phyloP scores from a whole-genome alignment of 768 basidiomycete species.

The Tephrocybe rancida region DNA sequence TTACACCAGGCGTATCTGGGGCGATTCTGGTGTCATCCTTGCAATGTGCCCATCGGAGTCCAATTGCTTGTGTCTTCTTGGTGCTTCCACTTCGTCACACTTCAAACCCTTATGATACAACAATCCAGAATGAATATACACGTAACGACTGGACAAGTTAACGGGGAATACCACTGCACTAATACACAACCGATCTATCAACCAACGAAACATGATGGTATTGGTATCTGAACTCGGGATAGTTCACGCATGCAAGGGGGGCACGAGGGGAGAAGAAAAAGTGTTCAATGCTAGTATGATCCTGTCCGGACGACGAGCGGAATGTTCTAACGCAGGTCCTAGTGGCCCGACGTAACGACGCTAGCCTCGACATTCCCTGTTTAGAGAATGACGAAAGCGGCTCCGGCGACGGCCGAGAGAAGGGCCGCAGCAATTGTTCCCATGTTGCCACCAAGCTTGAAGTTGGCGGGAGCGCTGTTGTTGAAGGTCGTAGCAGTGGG shows the following conservation, averaged over 20 bases:
- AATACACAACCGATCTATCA: conserved; percentile 7
- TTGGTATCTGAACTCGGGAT: conserved; percentile 1
- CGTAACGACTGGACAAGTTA: conserved; percentile 27
- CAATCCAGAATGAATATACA: conserved; percentile 12
- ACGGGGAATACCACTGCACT: conserved; percentile 26
- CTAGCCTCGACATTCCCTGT: neutral
- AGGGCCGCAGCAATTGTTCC: conserved; percentile 36
- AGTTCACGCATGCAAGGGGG: neutral
- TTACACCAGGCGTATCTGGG: too few species aligned
- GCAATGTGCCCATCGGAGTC: too few species aligned
- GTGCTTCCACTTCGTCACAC: neutral
- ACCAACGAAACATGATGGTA: neutral
- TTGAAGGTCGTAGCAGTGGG: conserved; percentile 21
- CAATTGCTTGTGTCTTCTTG: too few species aligned
- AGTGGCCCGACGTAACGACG: neutral
- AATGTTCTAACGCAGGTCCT: neutral
- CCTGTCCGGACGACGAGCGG: neutral
- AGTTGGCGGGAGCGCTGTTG: conserved; percentile 28
- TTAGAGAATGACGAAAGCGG: conserved; percentile 46
- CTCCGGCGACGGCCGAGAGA: conserved; percentile 52
- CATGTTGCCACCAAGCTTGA: conserved; percentile 32
- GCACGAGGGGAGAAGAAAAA: neutral
- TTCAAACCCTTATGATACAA: neutral
- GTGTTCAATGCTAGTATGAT: conserved; percentile 1
- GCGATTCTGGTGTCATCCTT: too few species aligned